Conservation (phyloP, 495 filamentous ascomycete species). For the Tuber calosporum region DNA sequence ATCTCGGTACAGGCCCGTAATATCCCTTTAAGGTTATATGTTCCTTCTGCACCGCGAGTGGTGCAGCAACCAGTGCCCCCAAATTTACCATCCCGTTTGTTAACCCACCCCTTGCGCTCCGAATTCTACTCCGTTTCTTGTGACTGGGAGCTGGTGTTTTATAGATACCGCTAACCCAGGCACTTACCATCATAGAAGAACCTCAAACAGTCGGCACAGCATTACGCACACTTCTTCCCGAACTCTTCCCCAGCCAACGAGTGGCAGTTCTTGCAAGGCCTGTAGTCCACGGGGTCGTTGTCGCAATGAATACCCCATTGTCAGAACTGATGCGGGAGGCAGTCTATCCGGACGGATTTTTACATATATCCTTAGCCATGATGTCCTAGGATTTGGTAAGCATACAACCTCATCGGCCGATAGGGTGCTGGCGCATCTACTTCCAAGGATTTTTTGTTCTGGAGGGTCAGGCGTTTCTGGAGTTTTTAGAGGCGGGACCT, state of each 20-base stretch:
- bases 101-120: background rate
- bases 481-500: background rate
- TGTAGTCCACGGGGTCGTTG: constrained; percentile 75
- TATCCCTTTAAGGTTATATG: constrained; percentile 79
- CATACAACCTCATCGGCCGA: background rate
- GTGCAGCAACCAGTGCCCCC: constrained; percentile 44
- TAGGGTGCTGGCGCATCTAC: background rate
- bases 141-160: constrained; percentile 12
- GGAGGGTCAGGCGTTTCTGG: background rate
- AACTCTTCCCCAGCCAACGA: constrained; percentile 77
- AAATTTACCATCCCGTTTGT: constrained; percentile 41
- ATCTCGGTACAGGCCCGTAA: constrained; percentile 64
- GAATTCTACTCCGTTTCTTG: background rate
- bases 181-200: constrained; percentile 47
- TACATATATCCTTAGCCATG: constrained; percentile 80
- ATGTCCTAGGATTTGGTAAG: constrained; percentile 43
- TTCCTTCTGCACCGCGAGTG: constrained; percentile 55
- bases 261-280: constrained; percentile 85
- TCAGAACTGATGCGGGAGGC: constrained; percentile 76
- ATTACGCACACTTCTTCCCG: constrained; percentile 68
- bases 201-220: constrained; percentile 74
- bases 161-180: background rate
- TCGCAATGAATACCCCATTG: constrained; percentile 74
- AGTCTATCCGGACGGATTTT: constrained; percentile 86
- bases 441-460: background rate